phyloP scores from a whole-genome alignment of 495 filamentous ascomycete genomes.

The Neurospora sp. region DNA sequence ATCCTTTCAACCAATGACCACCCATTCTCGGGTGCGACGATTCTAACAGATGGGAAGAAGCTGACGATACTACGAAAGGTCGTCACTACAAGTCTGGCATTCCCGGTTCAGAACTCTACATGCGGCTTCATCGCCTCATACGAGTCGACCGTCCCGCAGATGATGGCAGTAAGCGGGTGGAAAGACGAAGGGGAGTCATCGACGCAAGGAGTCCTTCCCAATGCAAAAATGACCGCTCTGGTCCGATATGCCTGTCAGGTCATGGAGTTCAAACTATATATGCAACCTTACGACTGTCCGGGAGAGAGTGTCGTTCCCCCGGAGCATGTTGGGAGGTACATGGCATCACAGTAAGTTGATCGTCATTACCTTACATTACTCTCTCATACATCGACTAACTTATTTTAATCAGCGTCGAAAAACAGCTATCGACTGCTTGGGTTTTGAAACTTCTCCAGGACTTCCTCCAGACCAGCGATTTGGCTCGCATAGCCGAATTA shows the following conservation, averaged over 20 bases:
- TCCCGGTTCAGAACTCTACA: not conserved
- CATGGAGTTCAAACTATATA: not conserved
- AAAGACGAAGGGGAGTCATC: not conserved
- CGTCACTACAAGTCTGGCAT: not conserved
- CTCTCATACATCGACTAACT: too few species aligned
- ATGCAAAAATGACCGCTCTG: not conserved
- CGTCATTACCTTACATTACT: too few species aligned
- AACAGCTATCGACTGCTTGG: not conserved
- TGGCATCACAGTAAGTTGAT: not conserved
- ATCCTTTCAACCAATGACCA: not conserved
- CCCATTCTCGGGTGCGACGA: not conserved
- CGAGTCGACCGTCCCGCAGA: not conserved
- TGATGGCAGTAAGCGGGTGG: not conserved
- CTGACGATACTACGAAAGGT: not conserved
- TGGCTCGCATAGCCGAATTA: not conserved
- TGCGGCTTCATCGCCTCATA: not conserved
- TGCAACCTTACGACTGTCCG: not conserved
- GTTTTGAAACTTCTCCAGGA: not conserved
- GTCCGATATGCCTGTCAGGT: not conserved
- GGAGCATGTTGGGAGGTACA: not conserved
- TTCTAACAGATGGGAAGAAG: not conserved
- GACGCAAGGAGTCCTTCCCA: not conserved
- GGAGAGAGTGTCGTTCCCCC: not conserved
- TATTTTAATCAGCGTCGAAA: not conserved
- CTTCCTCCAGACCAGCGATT: not conserved